phyloP scores from a whole-genome alignment of 2,329 filamentous ascomycete species.

The Aureobasidium musti region DNA sequence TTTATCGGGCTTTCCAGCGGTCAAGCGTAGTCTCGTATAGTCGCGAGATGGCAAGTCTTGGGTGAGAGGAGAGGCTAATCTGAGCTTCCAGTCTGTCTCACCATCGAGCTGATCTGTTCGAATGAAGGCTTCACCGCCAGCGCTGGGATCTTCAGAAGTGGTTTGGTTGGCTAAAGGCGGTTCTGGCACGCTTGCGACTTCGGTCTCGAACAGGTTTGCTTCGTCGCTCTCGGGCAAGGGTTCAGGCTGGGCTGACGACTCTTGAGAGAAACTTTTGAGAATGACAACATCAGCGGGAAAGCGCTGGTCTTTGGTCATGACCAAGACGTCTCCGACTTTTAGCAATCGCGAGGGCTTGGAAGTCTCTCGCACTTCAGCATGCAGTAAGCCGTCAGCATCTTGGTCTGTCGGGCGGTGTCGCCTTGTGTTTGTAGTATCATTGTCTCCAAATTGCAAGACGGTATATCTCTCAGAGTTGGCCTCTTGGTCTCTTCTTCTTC shows the following conservation, averaged over 20 bases:
- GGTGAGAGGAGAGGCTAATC: slow-evolving; percentile 81
- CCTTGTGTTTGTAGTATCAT: slow-evolving; percentile 42
- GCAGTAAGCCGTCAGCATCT: slow-evolving; percentile 32
- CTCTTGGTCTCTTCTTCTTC: slow-evolving; percentile 83
- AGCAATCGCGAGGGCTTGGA: slow-evolving; percentile 82
- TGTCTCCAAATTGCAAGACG: slow-evolving; percentile 70
- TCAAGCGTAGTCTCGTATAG: slow-evolving; percentile 66
- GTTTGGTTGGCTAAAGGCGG: slow-evolving; percentile 39
- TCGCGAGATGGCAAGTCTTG: slow-evolving; percentile 75
- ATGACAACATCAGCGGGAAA: slow-evolving; percentile 95
- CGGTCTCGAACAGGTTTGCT: slow-evolving; percentile 36
- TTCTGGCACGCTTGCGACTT: slow-evolving; percentile 35
- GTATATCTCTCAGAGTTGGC: slow-evolving; percentile 91
- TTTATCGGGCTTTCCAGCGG: slow-evolving; percentile 85
- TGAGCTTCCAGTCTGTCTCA: slow-evolving; percentile 97
- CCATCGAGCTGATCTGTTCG: slow-evolving; percentile 96
- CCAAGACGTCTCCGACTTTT: slow-evolving; percentile 93
- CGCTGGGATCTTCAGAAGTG: slow-evolving; percentile 42
- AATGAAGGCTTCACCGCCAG: slow-evolving; percentile 90
- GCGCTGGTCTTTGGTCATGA: slow-evolving; percentile 86
- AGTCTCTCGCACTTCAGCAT: slow-evolving; percentile 57
- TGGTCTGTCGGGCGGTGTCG: slow-evolving; percentile 41
- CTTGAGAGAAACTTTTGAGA: slow-evolving; percentile 70
- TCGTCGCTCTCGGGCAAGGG: slow-evolving; percentile 45
- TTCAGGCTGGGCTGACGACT: slow-evolving; percentile 46